phyloP scores from a whole-genome alignment of 371 early-diverging fungal species.

The Mucor ambiguus region DNA sequence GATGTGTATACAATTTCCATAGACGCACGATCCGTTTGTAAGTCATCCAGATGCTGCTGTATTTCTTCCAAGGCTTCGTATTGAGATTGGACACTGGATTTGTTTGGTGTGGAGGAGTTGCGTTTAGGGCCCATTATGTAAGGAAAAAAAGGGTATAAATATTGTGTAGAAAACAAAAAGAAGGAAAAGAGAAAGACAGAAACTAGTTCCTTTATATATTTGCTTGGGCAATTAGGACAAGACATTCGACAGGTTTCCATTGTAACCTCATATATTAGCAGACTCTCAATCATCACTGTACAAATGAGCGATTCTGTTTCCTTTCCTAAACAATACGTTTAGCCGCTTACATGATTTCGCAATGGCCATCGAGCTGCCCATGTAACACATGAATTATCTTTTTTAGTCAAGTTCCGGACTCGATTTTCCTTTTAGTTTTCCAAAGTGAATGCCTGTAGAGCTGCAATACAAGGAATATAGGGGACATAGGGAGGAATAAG shows the following conservation, averaged over 20 bases:
- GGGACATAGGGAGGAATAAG: not conserved
- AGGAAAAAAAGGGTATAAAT: no score
- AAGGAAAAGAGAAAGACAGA: not conserved
- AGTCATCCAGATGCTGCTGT: constrained; percentile 16
- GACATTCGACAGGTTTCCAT: not conserved
- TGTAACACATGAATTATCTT: not conserved
- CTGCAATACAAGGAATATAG: no score
- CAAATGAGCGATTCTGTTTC: constrained; percentile 1
- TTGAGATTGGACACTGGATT: not conserved
- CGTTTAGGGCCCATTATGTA: not conserved
- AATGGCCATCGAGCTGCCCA: not conserved
- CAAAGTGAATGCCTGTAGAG: not conserved
- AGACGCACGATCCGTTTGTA: constrained; percentile 20
- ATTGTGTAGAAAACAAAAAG: not conserved
- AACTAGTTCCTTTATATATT: not conserved
- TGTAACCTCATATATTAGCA: not conserved
- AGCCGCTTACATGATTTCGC: not conserved
- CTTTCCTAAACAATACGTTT: not conserved
- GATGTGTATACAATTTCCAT: constrained; percentile 27
- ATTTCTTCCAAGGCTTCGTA: constrained; percentile 12
- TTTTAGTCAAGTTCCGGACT: not conserved
- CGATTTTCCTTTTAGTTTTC: not conserved
- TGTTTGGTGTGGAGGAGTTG: not conserved
- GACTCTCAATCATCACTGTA: not conserved
- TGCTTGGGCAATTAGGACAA: not conserved